Conservation (phyloP, 768 basidiomycete species). For the Kockovaella imperatae region DNA sequence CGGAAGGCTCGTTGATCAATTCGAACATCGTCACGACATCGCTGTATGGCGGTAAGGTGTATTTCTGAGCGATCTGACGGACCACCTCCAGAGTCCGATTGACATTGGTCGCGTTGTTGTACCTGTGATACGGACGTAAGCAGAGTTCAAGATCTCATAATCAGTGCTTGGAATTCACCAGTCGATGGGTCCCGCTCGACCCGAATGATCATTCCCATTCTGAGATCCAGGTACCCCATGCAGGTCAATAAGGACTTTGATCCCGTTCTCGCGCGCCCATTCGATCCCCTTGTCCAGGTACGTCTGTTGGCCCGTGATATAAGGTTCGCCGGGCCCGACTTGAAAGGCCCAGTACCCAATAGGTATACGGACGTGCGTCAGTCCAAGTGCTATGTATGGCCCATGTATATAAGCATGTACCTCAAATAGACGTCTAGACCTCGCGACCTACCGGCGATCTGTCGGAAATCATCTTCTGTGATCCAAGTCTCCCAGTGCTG, state of each 20-base stretch:
- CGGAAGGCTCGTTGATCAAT: neutral
- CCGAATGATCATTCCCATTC: neutral
- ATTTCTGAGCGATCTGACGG: neutral
- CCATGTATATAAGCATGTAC: neutral
- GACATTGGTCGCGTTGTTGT: neutral
- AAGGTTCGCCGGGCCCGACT: conserved; percentile 28
- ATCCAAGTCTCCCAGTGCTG: conserved; percentile 36
- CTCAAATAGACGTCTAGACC: neutral
- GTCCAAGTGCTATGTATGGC: neutral
- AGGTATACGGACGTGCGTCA: conserved; percentile 37
- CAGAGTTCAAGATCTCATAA: neutral
- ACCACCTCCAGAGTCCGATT: neutral
- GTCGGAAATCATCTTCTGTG: conserved; percentile 35
- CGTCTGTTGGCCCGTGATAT: conserved; percentile 18
- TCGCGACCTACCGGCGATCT: conserved; percentile 13
- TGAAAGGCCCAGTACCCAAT: conserved; percentile 36
- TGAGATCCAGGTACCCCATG: conserved; percentile 28
- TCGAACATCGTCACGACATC: neutral
- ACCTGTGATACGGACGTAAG: neutral
- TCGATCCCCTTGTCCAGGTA: conserved; percentile 32
- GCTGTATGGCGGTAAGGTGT: neutral
- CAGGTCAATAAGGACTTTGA: conserved; percentile 38
- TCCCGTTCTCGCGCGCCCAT: conserved; percentile 30
- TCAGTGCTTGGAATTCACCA: neutral
- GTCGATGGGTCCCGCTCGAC: neutral